These are phyloP conservation scores for Colletotrichum sp. DNA, from an alignment of 2,329 filamentous ascomycete genomes.

Conservation along the genomic window DNA sequence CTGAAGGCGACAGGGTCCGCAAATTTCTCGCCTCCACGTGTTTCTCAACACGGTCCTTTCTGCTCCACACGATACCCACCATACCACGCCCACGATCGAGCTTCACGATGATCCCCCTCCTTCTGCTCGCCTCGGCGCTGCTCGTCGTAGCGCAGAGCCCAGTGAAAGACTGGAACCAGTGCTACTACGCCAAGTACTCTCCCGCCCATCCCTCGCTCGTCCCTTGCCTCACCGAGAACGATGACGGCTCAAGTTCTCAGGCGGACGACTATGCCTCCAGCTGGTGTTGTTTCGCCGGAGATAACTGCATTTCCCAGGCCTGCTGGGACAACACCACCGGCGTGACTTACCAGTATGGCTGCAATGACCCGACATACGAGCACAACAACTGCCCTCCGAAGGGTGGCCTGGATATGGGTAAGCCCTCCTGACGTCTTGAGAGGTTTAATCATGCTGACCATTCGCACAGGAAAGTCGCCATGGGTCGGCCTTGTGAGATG, in stretches of 20 bases:
- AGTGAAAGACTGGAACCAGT: not conserved
- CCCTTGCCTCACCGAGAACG: not conserved
- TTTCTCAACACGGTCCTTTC: not conserved
- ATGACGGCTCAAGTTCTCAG: not conserved
- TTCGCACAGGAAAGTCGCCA: slow-evolving; percentile 4
- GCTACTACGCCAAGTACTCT: slow-evolving; percentile 6
- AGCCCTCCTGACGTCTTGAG: not conserved
- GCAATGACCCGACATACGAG: slow-evolving; percentile 13
- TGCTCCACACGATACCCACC: not conserved
- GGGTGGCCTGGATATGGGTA: slow-evolving; percentile 1
- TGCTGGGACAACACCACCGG: not conserved
- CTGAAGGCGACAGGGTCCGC: not conserved
- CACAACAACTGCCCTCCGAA: slow-evolving; percentile 10
- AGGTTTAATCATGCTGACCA: not conserved
- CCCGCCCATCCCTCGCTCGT: not conserved
- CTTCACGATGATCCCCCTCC: not conserved
- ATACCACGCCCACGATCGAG: not conserved
- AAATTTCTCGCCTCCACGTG: not conserved
- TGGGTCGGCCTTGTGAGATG: slow-evolving; percentile 17
- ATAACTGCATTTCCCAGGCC: not conserved
- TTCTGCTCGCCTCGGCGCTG: not conserved
- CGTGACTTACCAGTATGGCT: slow-evolving; percentile 15
- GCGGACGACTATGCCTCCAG: not conserved
- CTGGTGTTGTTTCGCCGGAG: slow-evolving; percentile 10
- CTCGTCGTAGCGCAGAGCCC: not conserved